Evolutionary conservation across 352 stramenopile genomes (phyloP).

Genomic region (Phytophthora melonis): DNA sequence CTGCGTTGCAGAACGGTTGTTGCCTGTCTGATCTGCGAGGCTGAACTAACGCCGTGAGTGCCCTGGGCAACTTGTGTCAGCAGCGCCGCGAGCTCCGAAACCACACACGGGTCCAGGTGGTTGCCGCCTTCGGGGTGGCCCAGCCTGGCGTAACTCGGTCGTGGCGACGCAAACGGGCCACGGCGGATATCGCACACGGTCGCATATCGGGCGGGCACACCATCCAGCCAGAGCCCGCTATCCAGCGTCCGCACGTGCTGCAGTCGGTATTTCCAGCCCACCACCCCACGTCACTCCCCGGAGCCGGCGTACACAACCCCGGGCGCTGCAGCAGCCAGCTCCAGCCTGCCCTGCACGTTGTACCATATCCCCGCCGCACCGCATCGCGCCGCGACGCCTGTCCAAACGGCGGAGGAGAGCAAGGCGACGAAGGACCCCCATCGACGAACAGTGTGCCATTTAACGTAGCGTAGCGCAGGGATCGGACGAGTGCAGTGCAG

Average conservation of each 20-base stretch:
- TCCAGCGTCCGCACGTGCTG: conserved; percentile 29
- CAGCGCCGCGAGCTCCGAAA: conserved; percentile 14
- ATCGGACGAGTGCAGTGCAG: conserved; percentile 2
- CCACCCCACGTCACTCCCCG: conserved; percentile 37
- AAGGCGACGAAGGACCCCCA: conserved; percentile 5
- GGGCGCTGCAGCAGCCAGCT: conserved; percentile 7
- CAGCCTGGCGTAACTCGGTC: conserved; percentile 30
- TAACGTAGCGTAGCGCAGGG: conserved; percentile 28
- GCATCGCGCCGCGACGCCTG: conserved; percentile 4
- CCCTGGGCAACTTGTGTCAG: conserved; percentile 20
- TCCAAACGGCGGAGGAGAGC: conserved; percentile 21
- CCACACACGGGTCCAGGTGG: conserved; percentile 26
- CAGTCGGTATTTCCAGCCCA: conserved; percentile 47
- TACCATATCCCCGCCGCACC: conserved; percentile 17
- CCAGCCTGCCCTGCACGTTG: conserved; percentile 22
- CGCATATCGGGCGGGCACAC: conserved; percentile 23
- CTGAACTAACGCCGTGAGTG: conserved; percentile 26
- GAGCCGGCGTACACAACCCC: conserved; percentile 36
- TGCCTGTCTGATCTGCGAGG: conserved; percentile 19
- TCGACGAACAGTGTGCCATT: conserved; percentile 15
- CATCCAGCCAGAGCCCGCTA: conserved; percentile 32
- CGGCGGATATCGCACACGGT: conserved; percentile 9
- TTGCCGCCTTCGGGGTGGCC: conserved; percentile 9
- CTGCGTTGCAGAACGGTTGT: conserved; percentile 8
- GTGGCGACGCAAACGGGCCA: conserved; percentile 35